These are phyloP conservation scores for Candida quercuum DNA, from an alignment of 805 yeast species.

Conservation along the genomic window DNA sequence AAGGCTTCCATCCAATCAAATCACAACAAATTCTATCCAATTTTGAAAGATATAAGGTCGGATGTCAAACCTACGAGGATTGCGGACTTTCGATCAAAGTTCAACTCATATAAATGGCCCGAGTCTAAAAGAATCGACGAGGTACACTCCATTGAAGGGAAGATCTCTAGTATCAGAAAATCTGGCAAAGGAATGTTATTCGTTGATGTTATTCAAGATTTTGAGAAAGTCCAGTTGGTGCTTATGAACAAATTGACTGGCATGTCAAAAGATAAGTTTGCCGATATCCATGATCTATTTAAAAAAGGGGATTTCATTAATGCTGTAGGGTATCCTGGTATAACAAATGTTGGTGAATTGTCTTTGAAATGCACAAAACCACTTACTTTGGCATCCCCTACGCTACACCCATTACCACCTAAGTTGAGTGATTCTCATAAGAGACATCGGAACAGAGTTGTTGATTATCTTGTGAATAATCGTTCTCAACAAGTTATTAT, in stretches of 20 bases:
- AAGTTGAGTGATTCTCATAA: conserved; percentile 48
- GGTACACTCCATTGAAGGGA: conserved; percentile 40
- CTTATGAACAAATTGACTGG: conserved; percentile 46
- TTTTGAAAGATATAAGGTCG: conserved; percentile 12
- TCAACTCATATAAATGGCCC: conserved; percentile 20
- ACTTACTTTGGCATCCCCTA: conserved; percentile 55
- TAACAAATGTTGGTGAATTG: conserved; percentile 73
- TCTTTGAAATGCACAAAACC: conserved; percentile 56
- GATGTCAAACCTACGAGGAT: conserved; percentile 25
- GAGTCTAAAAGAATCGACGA: conserved; percentile 19
- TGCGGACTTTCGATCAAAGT: conserved; percentile 33
- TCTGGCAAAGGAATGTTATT: conserved; percentile 69
- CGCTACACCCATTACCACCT: conserved; percentile 68
- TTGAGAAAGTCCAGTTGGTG: conserved; percentile 52
- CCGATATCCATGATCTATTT: conserved; percentile 30
- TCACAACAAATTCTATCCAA: conserved; percentile 21
- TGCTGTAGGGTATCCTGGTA: conserved; percentile 65
- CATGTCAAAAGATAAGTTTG: conserved; percentile 37
- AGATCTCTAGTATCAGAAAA: conserved; percentile 49
- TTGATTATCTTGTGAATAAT: conserved; percentile 64
- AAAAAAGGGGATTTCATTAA: conserved; percentile 70
- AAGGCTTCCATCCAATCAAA: conserved; percentile 11
- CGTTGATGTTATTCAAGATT: conserved; percentile 64
- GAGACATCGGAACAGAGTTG: conserved; percentile 61
- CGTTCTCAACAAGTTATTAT: conserved; percentile 40